Conservation (phyloP, 2,329 filamentous ascomycete genomes). For the Geosmithia flava region DNA sequence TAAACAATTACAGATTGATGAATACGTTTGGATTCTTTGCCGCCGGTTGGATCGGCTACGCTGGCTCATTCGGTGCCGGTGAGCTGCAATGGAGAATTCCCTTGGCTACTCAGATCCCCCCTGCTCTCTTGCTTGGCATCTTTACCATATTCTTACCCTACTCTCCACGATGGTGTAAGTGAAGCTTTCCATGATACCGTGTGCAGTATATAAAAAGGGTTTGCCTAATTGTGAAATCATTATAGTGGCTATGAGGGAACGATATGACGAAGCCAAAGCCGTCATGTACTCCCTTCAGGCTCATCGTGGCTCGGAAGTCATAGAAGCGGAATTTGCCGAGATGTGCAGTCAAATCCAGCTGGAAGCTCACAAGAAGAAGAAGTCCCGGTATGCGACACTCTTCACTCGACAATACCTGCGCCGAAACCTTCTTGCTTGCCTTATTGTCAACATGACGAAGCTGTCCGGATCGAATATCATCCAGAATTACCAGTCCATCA, state of each 20-base stretch:
- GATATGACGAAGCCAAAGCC: conserved; percentile 11
- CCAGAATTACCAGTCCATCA: conserved; percentile 16
- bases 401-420: conserved; percentile 12
- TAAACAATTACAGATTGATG: conserved; percentile 8
- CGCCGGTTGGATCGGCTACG: conserved; percentile 27
- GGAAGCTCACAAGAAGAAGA: conserved; percentile 6
- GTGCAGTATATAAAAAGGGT: neutral
- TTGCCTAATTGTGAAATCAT: too few species aligned
- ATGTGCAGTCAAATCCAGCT: conserved; percentile 12
- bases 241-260: conserved; percentile 5
- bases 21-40: conserved; percentile 22
- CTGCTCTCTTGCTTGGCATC: conserved; percentile 8
- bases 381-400: conserved; percentile 3
- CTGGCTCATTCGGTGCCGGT: conserved; percentile 15
- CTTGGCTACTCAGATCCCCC: conserved; percentile 16
- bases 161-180: conserved; percentile 12
- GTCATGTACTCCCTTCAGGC: conserved; percentile 11
- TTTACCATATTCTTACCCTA: conserved; percentile 11
- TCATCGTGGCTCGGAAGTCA: conserved; percentile 10
- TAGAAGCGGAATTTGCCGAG: conserved; percentile 7
- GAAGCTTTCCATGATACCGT: neutral
- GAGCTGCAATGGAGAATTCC: conserved; percentile 20
- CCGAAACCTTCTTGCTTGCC: conserved; percentile 11
- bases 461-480: conserved; percentile 12
- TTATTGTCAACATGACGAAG: conserved; percentile 14